These are phyloP conservation scores for Clavispora fructus DNA, from an alignment of 805 yeast genomes.

Conservation along the genomic window DNA sequence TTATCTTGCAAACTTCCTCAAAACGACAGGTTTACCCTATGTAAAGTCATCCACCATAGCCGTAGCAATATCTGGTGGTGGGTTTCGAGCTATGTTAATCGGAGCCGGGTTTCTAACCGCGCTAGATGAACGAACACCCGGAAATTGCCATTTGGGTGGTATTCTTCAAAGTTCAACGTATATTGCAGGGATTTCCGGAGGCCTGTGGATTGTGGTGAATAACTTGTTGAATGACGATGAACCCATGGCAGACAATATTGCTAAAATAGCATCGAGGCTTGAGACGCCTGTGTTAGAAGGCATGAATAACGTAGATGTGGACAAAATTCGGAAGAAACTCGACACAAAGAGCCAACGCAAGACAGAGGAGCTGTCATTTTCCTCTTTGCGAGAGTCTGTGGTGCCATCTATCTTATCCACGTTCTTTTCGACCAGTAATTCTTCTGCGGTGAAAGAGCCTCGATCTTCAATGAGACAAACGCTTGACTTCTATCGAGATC, in stretches of 20 bases:
- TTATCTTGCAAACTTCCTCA: background rate
- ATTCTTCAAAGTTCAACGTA: conserved; percentile 51
- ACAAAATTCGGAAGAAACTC: background rate
- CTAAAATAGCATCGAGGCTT: conserved; percentile 35
- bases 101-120: conserved; percentile 55
- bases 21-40: background rate
- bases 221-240: conserved; percentile 27
- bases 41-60: conserved; percentile 23
- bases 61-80: conserved; percentile 47
- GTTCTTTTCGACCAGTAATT: background rate
- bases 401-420: background rate
- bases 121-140: conserved; percentile 41
- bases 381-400: background rate
- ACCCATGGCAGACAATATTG: conserved; percentile 18
- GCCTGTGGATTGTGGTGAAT: conserved; percentile 62
- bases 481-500: conserved; percentile 43
- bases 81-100: conserved; percentile 54
- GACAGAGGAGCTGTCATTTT: background rate
- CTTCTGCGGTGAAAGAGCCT: conserved; percentile 5
- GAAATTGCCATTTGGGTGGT: conserved; percentile 40
- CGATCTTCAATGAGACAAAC: conserved; percentile 16
- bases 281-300: conserved; percentile 50
- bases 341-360: background rate
- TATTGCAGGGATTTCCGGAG: conserved; percentile 66
- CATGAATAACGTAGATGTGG: conserved; percentile 45